Conservation (phyloP, 352 stramenopile species). For the Globisporangium yorkense region DNA sequence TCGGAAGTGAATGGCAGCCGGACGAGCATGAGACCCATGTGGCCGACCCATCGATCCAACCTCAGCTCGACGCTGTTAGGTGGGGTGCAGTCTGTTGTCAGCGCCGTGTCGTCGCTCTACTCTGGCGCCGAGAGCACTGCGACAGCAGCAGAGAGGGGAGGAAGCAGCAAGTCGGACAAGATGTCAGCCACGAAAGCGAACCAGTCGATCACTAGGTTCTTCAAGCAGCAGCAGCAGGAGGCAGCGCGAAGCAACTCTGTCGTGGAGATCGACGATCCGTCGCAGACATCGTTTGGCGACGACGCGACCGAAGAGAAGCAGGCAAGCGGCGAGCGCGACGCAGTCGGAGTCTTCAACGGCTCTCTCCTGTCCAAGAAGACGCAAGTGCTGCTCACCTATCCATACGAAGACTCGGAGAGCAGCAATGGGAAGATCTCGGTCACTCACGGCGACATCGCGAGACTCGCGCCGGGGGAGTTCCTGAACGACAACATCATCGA, state of each 20-base stretch:
- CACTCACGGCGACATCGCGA: slow-evolving; percentile 82
- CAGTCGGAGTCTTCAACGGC: too few species aligned
- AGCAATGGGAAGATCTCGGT: slow-evolving; percentile 52
- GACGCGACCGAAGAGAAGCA: not conserved
- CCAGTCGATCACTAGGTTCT: slow-evolving; percentile 12
- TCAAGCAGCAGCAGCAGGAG: not conserved
- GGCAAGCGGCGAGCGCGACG: not conserved
- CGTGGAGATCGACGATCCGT: slow-evolving; percentile 15
- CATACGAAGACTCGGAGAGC: slow-evolving; percentile 46
- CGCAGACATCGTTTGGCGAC: not conserved
- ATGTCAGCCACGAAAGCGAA: not conserved
- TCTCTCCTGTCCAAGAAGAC: slow-evolving; percentile 21
- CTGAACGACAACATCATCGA: slow-evolving; percentile 93
- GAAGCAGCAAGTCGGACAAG: not conserved
- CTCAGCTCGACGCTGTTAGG: slow-evolving; percentile 11
- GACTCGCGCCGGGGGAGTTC: slow-evolving; percentile 88
- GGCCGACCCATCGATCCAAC: slow-evolving; percentile 2
- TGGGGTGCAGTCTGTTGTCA: not conserved
- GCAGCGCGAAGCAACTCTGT: not conserved
- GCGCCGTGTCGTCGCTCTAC: too few species aligned
- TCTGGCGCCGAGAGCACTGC: not conserved
- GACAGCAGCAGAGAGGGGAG: not conserved
- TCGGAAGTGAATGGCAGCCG: slow-evolving; percentile 1
- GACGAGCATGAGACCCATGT: not conserved
- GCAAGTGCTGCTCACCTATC: slow-evolving; percentile 42